These are phyloP conservation scores for Scheffersomyces amazonensis DNA, from an alignment of 805 yeast species.

Conservation along the genomic window DNA sequence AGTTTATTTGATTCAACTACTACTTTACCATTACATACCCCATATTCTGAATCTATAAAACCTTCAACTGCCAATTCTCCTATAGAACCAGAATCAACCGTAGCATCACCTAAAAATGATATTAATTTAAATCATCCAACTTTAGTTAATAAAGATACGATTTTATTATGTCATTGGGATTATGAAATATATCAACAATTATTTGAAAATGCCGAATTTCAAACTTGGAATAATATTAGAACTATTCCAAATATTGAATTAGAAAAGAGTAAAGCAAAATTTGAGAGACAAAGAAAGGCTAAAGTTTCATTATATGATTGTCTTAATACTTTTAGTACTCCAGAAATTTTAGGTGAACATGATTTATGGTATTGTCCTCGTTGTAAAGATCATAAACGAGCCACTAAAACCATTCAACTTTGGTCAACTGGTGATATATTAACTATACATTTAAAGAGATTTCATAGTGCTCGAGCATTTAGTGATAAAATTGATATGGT, in stretches of 20 bases:
- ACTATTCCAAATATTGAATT: slow-evolving; percentile 51
- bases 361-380: slow-evolving; percentile 93
- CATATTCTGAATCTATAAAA: slow-evolving; percentile 16
- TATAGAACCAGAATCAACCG: slow-evolving; percentile 3
- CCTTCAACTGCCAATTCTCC: slow-evolving; percentile 18
- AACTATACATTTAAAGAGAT: slow-evolving; percentile 86
- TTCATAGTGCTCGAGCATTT: slow-evolving; percentile 77
- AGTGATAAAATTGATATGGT: slow-evolving; percentile 86
- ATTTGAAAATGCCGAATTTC: slow-evolving; percentile 50
- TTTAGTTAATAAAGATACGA: slow-evolving; percentile 18
- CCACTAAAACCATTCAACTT: slow-evolving; percentile 83
- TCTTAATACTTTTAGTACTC: slow-evolving; percentile 65
- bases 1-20: slow-evolving; percentile 16
- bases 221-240: slow-evolving; percentile 49
- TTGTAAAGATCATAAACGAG: slow-evolving; percentile 86
- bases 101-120: slow-evolving; percentile 1
- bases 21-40: slow-evolving; percentile 11
- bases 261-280: slow-evolving; percentile 40
- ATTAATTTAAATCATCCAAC: slow-evolving; percentile 12
- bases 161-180: slow-evolving; percentile 67
- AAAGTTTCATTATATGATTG: slow-evolving; percentile 63
- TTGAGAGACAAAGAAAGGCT: slow-evolving; percentile 43
- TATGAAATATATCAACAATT: slow-evolving; percentile 44
- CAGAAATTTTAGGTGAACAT: slow-evolving; percentile 82
- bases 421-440: slow-evolving; percentile 95